Evolutionary conservation across 768 basidiomycete genomes (phyloP).

Genomic region (Galerina marginata): DNA sequence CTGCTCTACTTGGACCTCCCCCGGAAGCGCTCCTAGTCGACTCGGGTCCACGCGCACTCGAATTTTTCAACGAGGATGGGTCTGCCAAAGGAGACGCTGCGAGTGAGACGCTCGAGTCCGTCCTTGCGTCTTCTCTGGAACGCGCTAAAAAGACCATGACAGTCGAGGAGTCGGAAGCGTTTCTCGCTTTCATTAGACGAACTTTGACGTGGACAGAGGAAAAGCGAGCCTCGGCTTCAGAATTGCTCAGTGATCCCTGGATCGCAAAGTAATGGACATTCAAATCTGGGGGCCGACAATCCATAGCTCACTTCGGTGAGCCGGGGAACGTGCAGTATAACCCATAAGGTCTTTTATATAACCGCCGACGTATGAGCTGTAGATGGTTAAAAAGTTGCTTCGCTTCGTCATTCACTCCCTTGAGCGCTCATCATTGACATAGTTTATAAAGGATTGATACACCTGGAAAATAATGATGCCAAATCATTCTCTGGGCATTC

Average conservation of each 20-base stretch:
- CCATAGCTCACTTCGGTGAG: too few relatives aligned
- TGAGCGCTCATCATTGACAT: too few relatives aligned
- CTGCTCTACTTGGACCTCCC: constrained; percentile 4
- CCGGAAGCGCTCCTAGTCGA: not conserved
- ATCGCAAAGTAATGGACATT: not conserved
- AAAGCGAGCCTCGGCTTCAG: not conserved
- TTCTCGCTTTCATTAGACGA: constrained; percentile 2
- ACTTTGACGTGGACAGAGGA: constrained; percentile 4
- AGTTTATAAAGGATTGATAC: too few relatives aligned
- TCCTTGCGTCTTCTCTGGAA: not conserved
- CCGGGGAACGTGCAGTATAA: too few relatives aligned
- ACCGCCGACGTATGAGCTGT: too few relatives aligned
- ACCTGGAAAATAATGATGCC: too few relatives aligned
- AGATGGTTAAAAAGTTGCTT: too few relatives aligned
- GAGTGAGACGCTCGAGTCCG: not conserved
- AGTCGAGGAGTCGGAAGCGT: not conserved
- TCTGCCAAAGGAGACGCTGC: not conserved
- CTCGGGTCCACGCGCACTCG: not conserved
- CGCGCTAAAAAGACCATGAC: not conserved
- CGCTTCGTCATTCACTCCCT: too few relatives aligned
- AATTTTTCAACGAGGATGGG: constrained; percentile 7
- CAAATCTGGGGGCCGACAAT: too few relatives aligned
- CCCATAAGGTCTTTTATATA: too few relatives aligned
- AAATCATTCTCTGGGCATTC: too few relatives aligned
- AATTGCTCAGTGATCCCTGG: constrained; percentile 4